These are phyloP conservation scores for Umbilicaria muhlenbergii DNA, from an alignment of 495 filamentous ascomycete genomes.

Conservation along the genomic window DNA sequence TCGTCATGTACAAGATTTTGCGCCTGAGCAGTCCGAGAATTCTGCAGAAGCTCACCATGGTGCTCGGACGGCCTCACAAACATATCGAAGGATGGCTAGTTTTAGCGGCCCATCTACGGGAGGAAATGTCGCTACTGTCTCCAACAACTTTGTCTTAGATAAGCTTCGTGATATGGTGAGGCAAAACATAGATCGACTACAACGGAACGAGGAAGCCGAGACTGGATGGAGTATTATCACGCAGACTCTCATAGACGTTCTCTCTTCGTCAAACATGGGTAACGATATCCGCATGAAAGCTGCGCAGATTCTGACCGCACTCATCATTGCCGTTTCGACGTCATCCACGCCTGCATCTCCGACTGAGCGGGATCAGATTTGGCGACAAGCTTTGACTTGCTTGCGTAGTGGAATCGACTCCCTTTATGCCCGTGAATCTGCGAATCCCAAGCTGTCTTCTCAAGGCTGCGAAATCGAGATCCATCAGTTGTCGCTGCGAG, in stretches of 20 bases:
- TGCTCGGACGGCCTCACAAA: slow-evolving; percentile 15
- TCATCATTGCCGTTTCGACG: slow-evolving; percentile 49
- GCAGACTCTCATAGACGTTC: slow-evolving; percentile 46
- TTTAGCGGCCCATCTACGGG: slow-evolving; percentile 37
- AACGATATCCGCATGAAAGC: slow-evolving; percentile 52
- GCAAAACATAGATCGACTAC: slow-evolving; percentile 65
- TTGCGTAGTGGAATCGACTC: slow-evolving; percentile 39
- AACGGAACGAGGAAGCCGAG: slow-evolving; percentile 39
- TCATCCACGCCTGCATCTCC: slow-evolving; percentile 29
- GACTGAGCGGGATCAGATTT: slow-evolving; percentile 39
- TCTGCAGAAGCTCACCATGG: slow-evolving; percentile 18
- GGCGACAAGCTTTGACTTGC: slow-evolving; percentile 54
- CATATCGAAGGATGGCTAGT: slow-evolving; percentile 45
- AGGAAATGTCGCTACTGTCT: slow-evolving; percentile 25
- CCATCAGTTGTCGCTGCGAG: slow-evolving; percentile 67
- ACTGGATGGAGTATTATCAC: slow-evolving; percentile 67
- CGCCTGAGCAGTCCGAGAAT: slow-evolving; percentile 17
- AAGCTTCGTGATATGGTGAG: slow-evolving; percentile 64
- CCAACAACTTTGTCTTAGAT: slow-evolving; percentile 64
- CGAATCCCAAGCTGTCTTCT: neutral
- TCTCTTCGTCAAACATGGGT: slow-evolving; percentile 37
- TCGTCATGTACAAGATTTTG: slow-evolving; percentile 35
- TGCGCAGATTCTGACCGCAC: slow-evolving; percentile 55
- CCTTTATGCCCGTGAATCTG: slow-evolving; percentile 26
- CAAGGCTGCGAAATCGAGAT: slow-evolving; percentile 52